phyloP scores from a whole-genome alignment of 768 basidiomycete species.

The Amanita subjunquillea region DNA sequence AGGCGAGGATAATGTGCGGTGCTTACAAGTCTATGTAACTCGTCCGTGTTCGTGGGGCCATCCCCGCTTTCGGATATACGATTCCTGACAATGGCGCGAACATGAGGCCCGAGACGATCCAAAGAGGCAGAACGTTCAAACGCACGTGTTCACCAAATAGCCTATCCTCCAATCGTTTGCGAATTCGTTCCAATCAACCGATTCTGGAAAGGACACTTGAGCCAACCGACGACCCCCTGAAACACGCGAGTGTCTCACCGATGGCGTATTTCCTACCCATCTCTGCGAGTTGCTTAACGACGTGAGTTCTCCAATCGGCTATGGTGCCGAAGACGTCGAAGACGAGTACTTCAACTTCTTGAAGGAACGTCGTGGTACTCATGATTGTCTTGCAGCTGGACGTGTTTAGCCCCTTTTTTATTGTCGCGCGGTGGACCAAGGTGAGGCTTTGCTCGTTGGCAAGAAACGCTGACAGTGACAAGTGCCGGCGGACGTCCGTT shows the following conservation, averaged over 20 bases:
- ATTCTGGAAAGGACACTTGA: conserved; percentile 6
- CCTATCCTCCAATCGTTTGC: conserved; percentile 47
- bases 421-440: not conserved
- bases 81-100: conserved; percentile 17
- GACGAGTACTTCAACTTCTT: conserved; percentile 28
- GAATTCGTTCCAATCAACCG: conserved; percentile 35
- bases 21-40: conserved; percentile 42
- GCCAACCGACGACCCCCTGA: no score
- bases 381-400: not conserved
- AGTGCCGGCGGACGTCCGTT: no score
- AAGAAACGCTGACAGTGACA: no score
- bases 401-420: not conserved
- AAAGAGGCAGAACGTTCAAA: not conserved
- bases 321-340: conserved; percentile 45
- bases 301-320: conserved; percentile 32
- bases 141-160: conserved; percentile 38
- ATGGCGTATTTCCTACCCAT: conserved; percentile 13
- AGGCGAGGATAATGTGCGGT: no score
- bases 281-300: conserved; percentile 8
- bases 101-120: not conserved
- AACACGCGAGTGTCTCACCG: conserved; percentile 11
- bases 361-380: not conserved
- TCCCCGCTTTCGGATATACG: conserved; percentile 32
- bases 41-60: conserved; percentile 43
- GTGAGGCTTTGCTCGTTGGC: not conserved